phyloP scores from a whole-genome alignment of 1,139 yeast species.

The Pichia sp. region DNA sequence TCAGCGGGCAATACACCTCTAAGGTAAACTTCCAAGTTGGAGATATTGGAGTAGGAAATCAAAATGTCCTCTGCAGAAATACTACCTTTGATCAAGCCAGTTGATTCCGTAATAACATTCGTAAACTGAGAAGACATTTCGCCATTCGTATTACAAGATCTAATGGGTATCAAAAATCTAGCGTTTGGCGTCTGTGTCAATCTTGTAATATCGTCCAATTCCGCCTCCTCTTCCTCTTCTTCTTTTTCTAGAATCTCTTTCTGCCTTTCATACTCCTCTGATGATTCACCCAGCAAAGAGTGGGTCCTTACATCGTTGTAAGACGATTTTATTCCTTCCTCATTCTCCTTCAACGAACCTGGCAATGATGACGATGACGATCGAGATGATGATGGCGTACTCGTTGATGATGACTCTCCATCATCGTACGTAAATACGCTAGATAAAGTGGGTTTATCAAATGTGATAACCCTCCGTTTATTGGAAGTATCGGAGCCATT shows the following conservation, averaged over 20 bases:
- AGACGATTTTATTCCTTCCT: too few species aligned
- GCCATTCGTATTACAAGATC: constrained; percentile 32
- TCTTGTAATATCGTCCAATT: constrained; percentile 3
- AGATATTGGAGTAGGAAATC: constrained; percentile 30
- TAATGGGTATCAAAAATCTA: constrained; percentile 39
- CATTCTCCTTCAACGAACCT: too few species aligned
- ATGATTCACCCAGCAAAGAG: too few species aligned
- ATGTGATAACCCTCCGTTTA: constrained; percentile 10
- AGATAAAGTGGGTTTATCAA: constrained; percentile 10
- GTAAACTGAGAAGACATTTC: constrained; percentile 23
- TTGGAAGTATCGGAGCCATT: constrained; percentile 9
- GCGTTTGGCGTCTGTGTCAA: constrained; percentile 11
- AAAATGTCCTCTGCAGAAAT: constrained; percentile 56
- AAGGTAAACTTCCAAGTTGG: constrained; percentile 30
- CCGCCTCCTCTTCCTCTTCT: constrained; percentile 3
- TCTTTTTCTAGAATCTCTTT: neutral
- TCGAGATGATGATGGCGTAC: too few species aligned
- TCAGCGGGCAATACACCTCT: constrained; percentile 11
- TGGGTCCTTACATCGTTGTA: too few species aligned
- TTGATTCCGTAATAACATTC: constrained; percentile 33
- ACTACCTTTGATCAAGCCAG: constrained; percentile 55
- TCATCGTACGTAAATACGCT: constrained; percentile 1
- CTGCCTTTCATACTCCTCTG: neutral
- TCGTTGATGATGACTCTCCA: too few species aligned
- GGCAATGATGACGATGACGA: too few species aligned